These are phyloP conservation scores for Neoconidiobolus thromboides DNA, from an alignment of 371 early-diverging fungal species.

Conservation along the genomic window DNA sequence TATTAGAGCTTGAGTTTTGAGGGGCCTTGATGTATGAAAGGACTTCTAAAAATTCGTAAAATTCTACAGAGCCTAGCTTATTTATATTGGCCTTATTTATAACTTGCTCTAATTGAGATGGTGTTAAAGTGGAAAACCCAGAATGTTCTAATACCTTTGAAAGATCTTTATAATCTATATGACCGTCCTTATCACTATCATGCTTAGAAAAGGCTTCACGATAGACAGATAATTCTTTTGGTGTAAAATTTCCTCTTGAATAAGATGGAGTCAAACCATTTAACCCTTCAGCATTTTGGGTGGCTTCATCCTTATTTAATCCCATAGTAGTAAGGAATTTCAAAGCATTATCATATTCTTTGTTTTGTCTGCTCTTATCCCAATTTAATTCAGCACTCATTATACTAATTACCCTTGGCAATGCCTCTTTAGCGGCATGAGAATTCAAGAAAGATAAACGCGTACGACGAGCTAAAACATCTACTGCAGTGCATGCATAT, in stretches of 20 bases:
- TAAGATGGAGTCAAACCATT: conserved; percentile 7
- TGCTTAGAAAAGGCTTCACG: conserved; percentile 34
- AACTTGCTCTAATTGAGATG: conserved; percentile 23
- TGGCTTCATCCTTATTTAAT: conserved; percentile 24
- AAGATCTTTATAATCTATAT: conserved; percentile 24
- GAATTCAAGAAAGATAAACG: conserved; percentile 92
- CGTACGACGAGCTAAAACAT: conserved; percentile 87
- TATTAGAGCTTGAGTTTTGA: conserved; percentile 16
- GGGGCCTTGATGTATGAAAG: conserved; percentile 36
- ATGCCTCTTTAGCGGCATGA: conserved; percentile 68
- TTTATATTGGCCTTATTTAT: background rate
- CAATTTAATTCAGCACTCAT: conserved; percentile 82
- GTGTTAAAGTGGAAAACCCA: conserved; percentile 14
- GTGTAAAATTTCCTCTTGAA: conserved; percentile 44
- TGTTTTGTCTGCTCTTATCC: conserved; percentile 35
- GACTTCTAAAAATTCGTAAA: conserved; percentile 57
- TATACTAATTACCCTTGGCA: conserved; percentile 77
- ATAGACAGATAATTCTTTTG: conserved; percentile 45
- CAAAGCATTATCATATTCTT: conserved; percentile 50
- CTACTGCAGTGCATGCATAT: conserved; percentile 83
- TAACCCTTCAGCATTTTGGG: conserved; percentile 1
- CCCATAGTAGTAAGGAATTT: conserved; percentile 83
- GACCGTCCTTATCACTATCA: conserved; percentile 40
- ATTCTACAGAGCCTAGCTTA: conserved; percentile 29
- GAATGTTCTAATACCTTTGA: conserved; percentile 15